A percentile compares a stretch with the other conserved stretches of the same genome.
Conservation (phyloP, 352 stramenopile genomes). For the Globisporangium spinosum region DNA sequence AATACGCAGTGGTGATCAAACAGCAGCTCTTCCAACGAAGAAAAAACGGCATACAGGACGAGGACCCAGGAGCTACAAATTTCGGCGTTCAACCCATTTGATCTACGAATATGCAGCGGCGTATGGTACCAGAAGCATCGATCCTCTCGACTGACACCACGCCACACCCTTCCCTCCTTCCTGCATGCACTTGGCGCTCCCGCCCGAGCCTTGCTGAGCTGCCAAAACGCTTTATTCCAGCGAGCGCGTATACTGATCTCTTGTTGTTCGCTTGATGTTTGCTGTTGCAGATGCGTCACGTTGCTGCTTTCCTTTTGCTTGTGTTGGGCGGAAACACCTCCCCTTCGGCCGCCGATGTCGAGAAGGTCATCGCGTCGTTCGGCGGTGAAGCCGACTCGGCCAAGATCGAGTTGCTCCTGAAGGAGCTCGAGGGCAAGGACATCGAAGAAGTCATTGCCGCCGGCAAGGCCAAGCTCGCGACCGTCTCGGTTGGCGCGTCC, state of each 20-base stretch:
- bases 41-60: neutral
- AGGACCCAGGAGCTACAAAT: neutral
- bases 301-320: slow-evolving; percentile 89
- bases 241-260: neutral
- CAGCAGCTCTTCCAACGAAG: neutral
- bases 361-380: slow-evolving; percentile 83
- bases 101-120: neutral
- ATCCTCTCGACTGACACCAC: neutral
- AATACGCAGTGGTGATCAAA: neutral
- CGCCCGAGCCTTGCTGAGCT: neutral
- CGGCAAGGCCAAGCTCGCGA: slow-evolving; percentile 82
- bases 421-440: slow-evolving; percentile 89
- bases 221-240: neutral
- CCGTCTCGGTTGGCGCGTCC: slow-evolving; percentile 64
- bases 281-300: slow-evolving; percentile 83
- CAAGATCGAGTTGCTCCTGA: slow-evolving; percentile 77
- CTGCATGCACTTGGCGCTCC: neutral
- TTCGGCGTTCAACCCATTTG: neutral
- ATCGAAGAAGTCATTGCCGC: slow-evolving; percentile 83
- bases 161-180: neutral
- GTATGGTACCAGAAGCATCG: neutral
- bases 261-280: neutral
- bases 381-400: slow-evolving; percentile 76
- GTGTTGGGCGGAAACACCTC: slow-evolving; percentile 82
- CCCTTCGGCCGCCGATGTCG: slow-evolving; percentile 71